These are phyloP conservation scores for Pichia californica DNA, from an alignment of 805 yeast species.

Conservation along the genomic window DNA sequence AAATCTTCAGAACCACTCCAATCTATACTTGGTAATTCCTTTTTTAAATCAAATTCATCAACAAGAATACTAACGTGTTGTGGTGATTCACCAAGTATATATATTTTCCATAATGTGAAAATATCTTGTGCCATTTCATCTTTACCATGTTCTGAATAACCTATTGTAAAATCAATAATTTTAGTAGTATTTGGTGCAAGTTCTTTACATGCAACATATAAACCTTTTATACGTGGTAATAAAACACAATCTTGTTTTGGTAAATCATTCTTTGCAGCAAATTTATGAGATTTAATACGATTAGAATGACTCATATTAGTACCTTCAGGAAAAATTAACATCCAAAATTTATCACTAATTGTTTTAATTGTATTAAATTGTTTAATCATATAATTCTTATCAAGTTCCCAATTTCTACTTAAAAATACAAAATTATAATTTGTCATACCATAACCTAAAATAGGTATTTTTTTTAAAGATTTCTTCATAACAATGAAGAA, in stretches of 20 bases:
- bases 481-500: constrained; percentile 74
- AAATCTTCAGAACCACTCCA: constrained; percentile 38
- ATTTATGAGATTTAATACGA: constrained; percentile 47
- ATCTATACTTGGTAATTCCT: constrained; percentile 23
- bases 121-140: constrained; percentile 71
- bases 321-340: constrained; percentile 90
- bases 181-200: constrained; percentile 46
- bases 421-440: constrained; percentile 72
- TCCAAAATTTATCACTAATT: constrained; percentile 40
- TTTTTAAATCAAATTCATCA: constrained; percentile 43
- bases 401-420: constrained; percentile 81
- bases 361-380: constrained; percentile 45
- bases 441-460: constrained; percentile 82
- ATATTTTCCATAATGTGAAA: constrained; percentile 58
- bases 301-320: constrained; percentile 75
- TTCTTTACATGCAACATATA: constrained; percentile 56
- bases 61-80: constrained; percentile 56
- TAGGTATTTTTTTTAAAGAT: constrained; percentile 61
- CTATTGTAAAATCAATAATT: constrained; percentile 80
- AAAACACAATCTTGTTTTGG: constrained; percentile 45
- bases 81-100: constrained; percentile 70
- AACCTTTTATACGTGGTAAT: constrained; percentile 80
- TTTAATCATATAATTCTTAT: constrained; percentile 51
- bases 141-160: constrained; percentile 62
- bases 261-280: constrained; percentile 45